Base-by-base conservation (phyloP, 2,329 filamentous ascomycete species). In the Falciphora oryzae region DNA sequence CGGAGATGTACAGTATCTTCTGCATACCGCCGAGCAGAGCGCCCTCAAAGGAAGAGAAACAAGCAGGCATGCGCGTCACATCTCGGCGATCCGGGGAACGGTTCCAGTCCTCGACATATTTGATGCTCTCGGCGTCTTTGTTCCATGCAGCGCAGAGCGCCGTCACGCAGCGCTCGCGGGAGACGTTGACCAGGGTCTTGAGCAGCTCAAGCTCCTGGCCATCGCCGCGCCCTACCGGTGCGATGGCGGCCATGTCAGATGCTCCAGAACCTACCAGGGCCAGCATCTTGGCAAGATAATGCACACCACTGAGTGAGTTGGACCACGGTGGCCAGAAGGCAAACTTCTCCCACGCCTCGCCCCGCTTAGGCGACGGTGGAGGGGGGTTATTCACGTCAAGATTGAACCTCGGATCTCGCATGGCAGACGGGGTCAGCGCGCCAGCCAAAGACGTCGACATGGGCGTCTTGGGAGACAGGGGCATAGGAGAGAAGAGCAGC, bases 301-400 rank as follows among this genome's bases (percentile, higher is more conserved):
- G 87, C 1, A 94, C 91, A n/a, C 91, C 94, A 65, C 93, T 96
- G 29, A 98, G 80, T 0, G 93, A 93, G 73, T 97, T 98, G 2
- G 93, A 91, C 78, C 91, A 89, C 0, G 94, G 95, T 4, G 94
- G 93, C 93, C 94, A 98, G 76, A 98, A 99, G 0, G 93, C 94
- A 75, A 95, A 87, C 78, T 94, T 90, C 73, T 98, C 95, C 92
- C 93, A 98, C 0, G 89, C 80, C 70, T 97, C 92, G 7, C 93
- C 94, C 59, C 85, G 85, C 69, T 84, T 91, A 0, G 92, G 91
- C 0, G 90, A 92, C 1, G 89, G 88, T 14, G 88, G 87, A 1
- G 92, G 93, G 2, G 91, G 80, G 67, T 91, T 93, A 72, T 85
- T 89, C 0, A 86, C 82, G 72, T 97, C 92, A 66, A 97, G 86